phyloP scores from a whole-genome alignment of 2,329 filamentous ascomycete species.

The Diaporthe eres region DNA sequence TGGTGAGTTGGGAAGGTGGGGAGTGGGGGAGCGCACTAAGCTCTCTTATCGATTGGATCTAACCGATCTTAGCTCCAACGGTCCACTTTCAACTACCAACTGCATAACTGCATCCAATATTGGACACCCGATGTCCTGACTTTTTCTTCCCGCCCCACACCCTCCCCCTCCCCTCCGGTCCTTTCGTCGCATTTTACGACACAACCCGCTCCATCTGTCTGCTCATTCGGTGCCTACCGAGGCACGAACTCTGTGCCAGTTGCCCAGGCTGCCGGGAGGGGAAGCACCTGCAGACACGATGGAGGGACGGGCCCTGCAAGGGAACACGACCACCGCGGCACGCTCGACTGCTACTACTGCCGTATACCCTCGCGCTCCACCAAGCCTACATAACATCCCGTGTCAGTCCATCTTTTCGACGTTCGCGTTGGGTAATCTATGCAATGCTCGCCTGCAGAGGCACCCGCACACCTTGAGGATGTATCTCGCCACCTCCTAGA shows the following conservation, averaged over 20 bases:
- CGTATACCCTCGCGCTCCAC: background rate
- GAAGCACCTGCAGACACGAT: slow-evolving; percentile 28
- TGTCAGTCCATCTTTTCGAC: background rate
- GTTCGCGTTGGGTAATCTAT: background rate
- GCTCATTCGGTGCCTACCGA: slow-evolving; percentile 19
- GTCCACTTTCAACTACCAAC: slow-evolving; percentile 22
- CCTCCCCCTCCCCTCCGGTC: background rate
- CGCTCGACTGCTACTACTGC: background rate
- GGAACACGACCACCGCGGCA: slow-evolving; percentile 7
- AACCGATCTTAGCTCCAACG: slow-evolving; percentile 27
- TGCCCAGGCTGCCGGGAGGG: slow-evolving; percentile 7
- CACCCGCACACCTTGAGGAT: background rate
- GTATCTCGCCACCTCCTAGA: background rate
- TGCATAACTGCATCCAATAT: slow-evolving; percentile 31
- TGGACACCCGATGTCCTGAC: slow-evolving; percentile 20
- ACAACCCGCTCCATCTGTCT: background rate
- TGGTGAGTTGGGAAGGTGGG: background rate
- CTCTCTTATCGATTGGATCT: slow-evolving; percentile 31
- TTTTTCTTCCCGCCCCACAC: background rate
- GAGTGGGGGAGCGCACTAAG: slow-evolving; percentile 2
- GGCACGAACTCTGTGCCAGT: background rate
- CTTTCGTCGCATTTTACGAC: background rate
- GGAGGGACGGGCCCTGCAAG: slow-evolving; percentile 31
- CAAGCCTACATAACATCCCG: background rate
- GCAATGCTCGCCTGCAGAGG: background rate